Base-by-base conservation (phyloP, 1,139 yeast species). In the Sugiyamaella castrensis region DNA sequence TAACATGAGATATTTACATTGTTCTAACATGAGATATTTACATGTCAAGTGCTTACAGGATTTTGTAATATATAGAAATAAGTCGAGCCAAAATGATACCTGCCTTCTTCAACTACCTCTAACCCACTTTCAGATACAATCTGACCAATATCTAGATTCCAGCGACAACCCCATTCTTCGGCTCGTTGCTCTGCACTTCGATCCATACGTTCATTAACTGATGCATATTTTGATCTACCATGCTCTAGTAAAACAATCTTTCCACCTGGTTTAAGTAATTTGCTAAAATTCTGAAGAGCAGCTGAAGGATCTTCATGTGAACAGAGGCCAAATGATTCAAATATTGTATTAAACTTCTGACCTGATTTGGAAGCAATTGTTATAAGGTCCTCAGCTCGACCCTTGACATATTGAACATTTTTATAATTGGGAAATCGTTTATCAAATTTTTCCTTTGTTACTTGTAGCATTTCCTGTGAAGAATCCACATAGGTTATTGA, bases 121-220 rank as follows among this genome's bases (percentile, higher is more conserved):
- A 92, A 74, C 0, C 95, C 96, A 11, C 95, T 84, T 53, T 81
- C 82, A 61, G 86, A 91, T 29, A 92, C 75, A 47, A 92, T 75
- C 59, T 84, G 92, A 31, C 89, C 95, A 57, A 92, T 87, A 63
- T 92, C 98, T 56, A 92, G 73, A 63, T 92, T 92, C 97, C 98
- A 92, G 63, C 98, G 74, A 69, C 98, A 92, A 2, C 97, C 98
- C 98, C 98, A 92, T 10, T 85, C 82, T 56, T 85, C 79, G 72
- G 91, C 80, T 69, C 97, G 83, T 57, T 81, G 79, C 50, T 81
- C 89, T 7, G 96, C 91, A 57, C 94, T 76, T 56, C 81, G 80
- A 67, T 92, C 98, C 67, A 92, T 74, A 53, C 86, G 82, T 39
- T 81, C 78, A 67, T 94, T 92, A 57, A 92, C 77, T 52, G 84